phyloP scores from a whole-genome alignment of 2,329 filamentous ascomycete species.

The Aspergillus transmontanensis region DNA sequence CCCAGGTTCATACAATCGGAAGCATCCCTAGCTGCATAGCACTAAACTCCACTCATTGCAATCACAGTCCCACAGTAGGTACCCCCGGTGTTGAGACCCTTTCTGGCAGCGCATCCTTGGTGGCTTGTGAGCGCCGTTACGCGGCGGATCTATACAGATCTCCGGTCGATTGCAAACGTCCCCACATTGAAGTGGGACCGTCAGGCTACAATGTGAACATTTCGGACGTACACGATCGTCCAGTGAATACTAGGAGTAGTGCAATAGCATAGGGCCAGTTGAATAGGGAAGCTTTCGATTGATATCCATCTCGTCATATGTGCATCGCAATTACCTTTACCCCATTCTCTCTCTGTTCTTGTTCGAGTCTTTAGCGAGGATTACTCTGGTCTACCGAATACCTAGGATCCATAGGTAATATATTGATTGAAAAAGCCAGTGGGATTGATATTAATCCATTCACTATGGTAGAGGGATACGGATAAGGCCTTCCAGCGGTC shows the following conservation, averaged over 20 bases:
- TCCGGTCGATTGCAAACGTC: not conserved
- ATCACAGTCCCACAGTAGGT: not conserved
- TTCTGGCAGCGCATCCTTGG: not conserved
- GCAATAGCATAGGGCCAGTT: too few relatives aligned
- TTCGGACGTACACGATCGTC: too few relatives aligned
- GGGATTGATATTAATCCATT: too few relatives aligned
- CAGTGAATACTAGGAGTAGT: too few relatives aligned
- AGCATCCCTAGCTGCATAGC: not conserved
- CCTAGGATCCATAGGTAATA: too few relatives aligned
- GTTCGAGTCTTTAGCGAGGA: too few relatives aligned
- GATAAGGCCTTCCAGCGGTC: too few relatives aligned
- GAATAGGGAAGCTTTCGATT: not conserved
- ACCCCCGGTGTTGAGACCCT: not conserved
- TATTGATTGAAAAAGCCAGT: too few relatives aligned
- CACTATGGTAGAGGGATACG: too few relatives aligned
- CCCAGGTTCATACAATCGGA: not conserved
- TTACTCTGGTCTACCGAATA: too few relatives aligned
- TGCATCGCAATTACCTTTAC: too few relatives aligned
- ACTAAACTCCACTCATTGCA: not conserved
- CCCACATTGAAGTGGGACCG: not conserved
- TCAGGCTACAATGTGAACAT: not conserved
- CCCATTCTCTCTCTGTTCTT: too few relatives aligned
- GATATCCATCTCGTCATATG: not conserved
- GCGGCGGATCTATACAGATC: not conserved
- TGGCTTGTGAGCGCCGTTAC: rapidly evolving